Evolutionary conservation across 768 basidiomycete species (phyloP).

Genomic region (Pulveroboletus frians): DNA sequence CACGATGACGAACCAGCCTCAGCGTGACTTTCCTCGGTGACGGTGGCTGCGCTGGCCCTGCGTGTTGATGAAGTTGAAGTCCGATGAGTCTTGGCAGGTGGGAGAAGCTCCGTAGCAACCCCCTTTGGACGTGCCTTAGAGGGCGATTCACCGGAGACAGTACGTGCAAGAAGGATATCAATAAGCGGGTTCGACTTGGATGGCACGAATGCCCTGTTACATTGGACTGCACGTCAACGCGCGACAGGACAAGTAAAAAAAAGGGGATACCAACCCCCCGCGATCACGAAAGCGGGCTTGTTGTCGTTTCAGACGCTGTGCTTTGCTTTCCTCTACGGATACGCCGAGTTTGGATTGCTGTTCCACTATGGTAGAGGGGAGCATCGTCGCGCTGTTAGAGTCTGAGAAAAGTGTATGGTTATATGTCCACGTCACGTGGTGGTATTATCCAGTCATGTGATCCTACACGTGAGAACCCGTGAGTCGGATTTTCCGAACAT

Average conservation of each 20-base stretch:
- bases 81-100: conserved; percentile 1
- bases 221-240: background rate
- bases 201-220: conserved; percentile 48
- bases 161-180: conserved; percentile 49
- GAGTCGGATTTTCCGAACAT: too few relatives aligned
- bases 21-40: background rate
- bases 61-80: background rate
- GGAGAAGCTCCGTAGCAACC: background rate
- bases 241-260: background rate
- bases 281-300: conserved; percentile 66
- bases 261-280: conserved; percentile 45
- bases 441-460: conserved; percentile 1
- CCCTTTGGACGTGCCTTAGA: conserved; percentile 22
- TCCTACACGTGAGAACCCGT: background rate
- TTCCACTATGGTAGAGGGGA: conserved; percentile 6
- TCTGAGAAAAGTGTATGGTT: too few relatives aligned
- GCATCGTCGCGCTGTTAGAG: conserved; percentile 10
- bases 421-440: background rate
- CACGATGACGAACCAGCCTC: conserved; percentile 12
- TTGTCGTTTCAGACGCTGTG: conserved; percentile 54
- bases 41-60: background rate
- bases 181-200: conserved; percentile 44
- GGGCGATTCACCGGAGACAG: conserved; percentile 45
- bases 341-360: conserved; percentile 24
- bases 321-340: conserved; percentile 55